These are phyloP conservation scores for Pterocarpus santalinus DNA, from an alignment of 306 rosid genomes.

Conservation along the genomic window DNA sequence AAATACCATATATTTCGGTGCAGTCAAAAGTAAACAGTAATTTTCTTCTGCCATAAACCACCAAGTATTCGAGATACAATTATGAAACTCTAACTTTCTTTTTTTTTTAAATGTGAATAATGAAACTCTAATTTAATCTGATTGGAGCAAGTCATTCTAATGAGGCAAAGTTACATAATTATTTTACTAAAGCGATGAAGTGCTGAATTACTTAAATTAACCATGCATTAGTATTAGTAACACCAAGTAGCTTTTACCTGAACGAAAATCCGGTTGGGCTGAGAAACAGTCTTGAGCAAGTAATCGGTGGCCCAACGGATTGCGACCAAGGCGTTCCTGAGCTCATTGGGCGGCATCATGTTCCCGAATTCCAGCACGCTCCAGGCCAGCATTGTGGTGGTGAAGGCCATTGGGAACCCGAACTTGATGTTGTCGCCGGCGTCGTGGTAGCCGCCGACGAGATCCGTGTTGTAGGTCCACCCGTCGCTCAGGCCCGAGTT, in stretches of 20 bases:
- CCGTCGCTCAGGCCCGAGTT: slow-evolving; percentile 80
- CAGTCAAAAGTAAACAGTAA: too few relatives aligned
- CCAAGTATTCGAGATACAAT: too few relatives aligned
- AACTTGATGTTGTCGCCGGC: slow-evolving; percentile 59
- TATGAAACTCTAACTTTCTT: too few relatives aligned
- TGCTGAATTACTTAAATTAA: too few relatives aligned
- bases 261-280: slow-evolving; percentile 86
- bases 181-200: too few relatives aligned
- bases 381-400: slow-evolving; percentile 56
- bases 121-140: too few relatives aligned
- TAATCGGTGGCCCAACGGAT: slow-evolving; percentile 89
- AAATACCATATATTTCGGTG: neutral
- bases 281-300: slow-evolving; percentile 80
- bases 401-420: slow-evolving; percentile 61
- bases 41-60: too few relatives aligned
- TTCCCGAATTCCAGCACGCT: slow-evolving; percentile 52
- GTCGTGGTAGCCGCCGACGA: slow-evolving; percentile 58
- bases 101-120: too few relatives aligned
- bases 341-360: slow-evolving; percentile 60
- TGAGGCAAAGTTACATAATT: too few relatives aligned
- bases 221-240: too few relatives aligned
- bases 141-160: too few relatives aligned
- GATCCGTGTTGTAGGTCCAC: slow-evolving; percentile 61
- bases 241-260: slow-evolving; percentile 55
- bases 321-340: slow-evolving; percentile 63